Conservation (phyloP, 257 asterid genomes). For the Rhazya stricta region DNA sequence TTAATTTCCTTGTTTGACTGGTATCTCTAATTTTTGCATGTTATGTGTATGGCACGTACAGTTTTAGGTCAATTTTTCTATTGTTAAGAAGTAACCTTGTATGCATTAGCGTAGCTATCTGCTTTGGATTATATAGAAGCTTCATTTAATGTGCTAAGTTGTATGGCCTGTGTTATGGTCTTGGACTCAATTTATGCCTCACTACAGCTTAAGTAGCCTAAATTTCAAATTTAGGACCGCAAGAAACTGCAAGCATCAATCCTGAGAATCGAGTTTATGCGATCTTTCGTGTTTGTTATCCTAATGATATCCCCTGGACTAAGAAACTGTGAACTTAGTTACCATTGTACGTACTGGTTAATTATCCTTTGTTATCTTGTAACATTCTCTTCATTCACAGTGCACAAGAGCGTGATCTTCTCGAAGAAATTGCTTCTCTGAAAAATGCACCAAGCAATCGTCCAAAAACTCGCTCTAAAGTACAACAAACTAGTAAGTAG, state of each 20-base stretch:
- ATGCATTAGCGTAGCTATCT: neutral
- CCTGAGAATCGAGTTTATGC: neutral
- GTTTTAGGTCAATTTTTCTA: neutral
- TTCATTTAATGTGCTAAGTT: neutral
- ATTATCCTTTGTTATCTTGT: neutral
- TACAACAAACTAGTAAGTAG: slow-evolving; percentile 59
- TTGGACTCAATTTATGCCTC: neutral
- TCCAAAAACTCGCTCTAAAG: slow-evolving; percentile 56
- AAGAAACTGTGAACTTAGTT: neutral
- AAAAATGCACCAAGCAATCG: slow-evolving; percentile 47
- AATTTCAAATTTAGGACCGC: neutral
- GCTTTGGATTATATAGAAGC: neutral
- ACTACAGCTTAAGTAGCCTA: neutral
- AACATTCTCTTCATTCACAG: slow-evolving; percentile 32
- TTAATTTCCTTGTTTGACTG: neutral
- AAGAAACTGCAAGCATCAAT: neutral
- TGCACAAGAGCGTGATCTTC: slow-evolving; percentile 74
- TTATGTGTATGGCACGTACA: neutral
- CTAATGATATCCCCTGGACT: neutral
- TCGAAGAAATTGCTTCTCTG: slow-evolving; percentile 79
- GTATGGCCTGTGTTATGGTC: neutral
- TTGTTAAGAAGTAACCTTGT: neutral
- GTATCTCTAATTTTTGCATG: neutral
- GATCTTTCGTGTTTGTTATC: neutral
- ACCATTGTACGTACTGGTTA: neutral